Evolutionary conservation across 108 stramenopile genomes (phyloP).

Genomic region (Stephanodiscus minutulus): DNA sequence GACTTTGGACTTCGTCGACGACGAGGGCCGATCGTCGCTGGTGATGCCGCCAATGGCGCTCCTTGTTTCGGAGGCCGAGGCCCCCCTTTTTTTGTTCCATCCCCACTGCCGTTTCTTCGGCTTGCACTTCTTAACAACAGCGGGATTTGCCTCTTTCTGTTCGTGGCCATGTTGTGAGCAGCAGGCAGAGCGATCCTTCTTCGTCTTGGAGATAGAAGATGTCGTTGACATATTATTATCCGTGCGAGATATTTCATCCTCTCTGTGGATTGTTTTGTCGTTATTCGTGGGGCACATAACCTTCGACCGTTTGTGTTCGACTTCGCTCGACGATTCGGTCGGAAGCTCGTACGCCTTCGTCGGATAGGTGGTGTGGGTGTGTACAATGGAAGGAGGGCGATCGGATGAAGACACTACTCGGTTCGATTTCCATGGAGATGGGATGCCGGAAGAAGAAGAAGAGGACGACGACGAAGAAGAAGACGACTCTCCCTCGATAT

Average conservation of each 20-base stretch:
- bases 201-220: not conserved
- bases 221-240: not conserved
- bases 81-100: not conserved
- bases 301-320: not conserved
- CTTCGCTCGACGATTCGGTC: not conserved
- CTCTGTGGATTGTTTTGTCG: not conserved
- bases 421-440: slow-evolving; percentile 15
- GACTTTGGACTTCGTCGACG: not conserved
- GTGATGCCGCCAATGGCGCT: not conserved
- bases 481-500: not conserved
- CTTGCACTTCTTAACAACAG: not conserved
- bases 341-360: not conserved
- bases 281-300: not conserved
- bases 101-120: slow-evolving; percentile 13
- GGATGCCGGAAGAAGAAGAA: slow-evolving; percentile 30
- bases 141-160: not conserved
- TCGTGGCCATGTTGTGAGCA: slow-evolving; percentile 3
- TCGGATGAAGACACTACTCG: not conserved
- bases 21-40: slow-evolving; percentile 1
- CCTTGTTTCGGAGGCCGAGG: not conserved
- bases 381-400: slow-evolving; percentile 10
- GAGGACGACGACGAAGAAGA: slow-evolving; percentile 16
- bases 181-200: not conserved
- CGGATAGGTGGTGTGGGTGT: slow-evolving; percentile 3
- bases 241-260: not conserved